Conservation (phyloP, 148 eudicot species). For the Persicaria tinctoria region DNA sequence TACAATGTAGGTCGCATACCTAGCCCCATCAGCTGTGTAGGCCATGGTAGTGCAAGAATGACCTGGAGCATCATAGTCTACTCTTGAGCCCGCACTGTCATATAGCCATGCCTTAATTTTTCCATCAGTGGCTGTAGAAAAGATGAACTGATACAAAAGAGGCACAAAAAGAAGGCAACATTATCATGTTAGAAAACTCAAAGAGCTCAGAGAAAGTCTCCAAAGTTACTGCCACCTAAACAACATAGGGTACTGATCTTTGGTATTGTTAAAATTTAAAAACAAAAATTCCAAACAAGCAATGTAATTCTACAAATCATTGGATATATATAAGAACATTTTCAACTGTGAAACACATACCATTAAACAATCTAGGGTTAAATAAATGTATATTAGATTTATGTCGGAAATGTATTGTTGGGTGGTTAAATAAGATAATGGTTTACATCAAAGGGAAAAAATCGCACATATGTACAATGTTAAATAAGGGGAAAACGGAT, state of each 20-base stretch:
- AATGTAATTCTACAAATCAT: neutral
- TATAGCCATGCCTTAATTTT: constrained; percentile 77
- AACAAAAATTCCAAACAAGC: neutral
- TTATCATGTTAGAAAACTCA: neutral
- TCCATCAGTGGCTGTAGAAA: constrained; percentile 64
- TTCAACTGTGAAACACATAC: neutral
- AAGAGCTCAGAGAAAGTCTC: neutral
- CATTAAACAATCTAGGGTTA: neutral
- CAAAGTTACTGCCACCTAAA: too few species aligned
- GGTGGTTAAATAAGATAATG: neutral
- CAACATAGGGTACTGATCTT: too few species aligned
- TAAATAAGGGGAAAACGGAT: neutral
- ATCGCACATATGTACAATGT: neutral
- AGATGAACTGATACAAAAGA: constrained; percentile 40
- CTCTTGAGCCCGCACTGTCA: constrained; percentile 51
- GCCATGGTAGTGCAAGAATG: constrained; percentile 54
- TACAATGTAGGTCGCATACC: constrained; percentile 26
- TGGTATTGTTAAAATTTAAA: too few species aligned
- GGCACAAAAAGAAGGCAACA: neutral
- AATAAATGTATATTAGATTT: neutral
- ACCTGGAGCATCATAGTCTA: constrained; percentile 71
- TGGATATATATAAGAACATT: neutral
- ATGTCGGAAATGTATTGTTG: neutral
- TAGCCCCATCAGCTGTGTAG: constrained; percentile 56
- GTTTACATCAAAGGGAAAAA: neutral